Base-by-base conservation (phyloP, 2,329 filamentous ascomycete genomes). In the Penicillium brevicompactum region DNA sequence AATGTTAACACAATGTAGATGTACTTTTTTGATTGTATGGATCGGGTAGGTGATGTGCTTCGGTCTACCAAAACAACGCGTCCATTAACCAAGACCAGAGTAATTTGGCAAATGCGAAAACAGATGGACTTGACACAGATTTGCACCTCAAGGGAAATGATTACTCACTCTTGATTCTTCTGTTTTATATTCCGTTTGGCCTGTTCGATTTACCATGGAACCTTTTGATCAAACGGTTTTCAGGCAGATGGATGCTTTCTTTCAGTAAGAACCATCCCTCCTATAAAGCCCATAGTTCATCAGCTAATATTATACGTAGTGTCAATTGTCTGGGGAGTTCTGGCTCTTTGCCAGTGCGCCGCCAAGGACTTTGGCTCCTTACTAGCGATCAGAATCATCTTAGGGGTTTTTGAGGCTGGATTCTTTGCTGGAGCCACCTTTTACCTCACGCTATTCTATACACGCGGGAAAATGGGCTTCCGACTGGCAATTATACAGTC, bases 391-490 rank as follows among this genome's bases (percentile, higher is more conserved):
- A 75, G 82, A 2, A 75, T 84, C 5, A 61, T 69, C 1, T 51
- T 69, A 0, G 67, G 80, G 22, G 64, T 70, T 2, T 71, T 65
- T 21, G 83, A 85, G 67, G 82, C 81, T 0, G 82, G 80, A 0
- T 84, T 84, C 68, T 83, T 82, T 55, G 78, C 81, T 4, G 75
- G 80, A 0, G 77, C 80, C 13, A 80, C 84, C 2, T 84, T 82
- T 66, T 85, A 81, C 58, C 66, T 81, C 7, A 79, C 82, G 0
- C 73, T 82, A 0, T 84, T 84, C 42, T 80, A 70, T 53, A 67
- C 62, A 0, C 63, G 68, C 2, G 64, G 63, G 10, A 74, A 78
- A 55, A 74, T 78, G 60, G 76, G 73, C 0, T 76, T 78, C 46
- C 73, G 76, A 10, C 73, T 75, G 3, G 77, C 75, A 3, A 73